A percentile compares a stretch with the other conserved stretches of the same genome.
Conservation (phyloP, 352 stramenopile genomes). For the Pythium vanterpoolii region DNA sequence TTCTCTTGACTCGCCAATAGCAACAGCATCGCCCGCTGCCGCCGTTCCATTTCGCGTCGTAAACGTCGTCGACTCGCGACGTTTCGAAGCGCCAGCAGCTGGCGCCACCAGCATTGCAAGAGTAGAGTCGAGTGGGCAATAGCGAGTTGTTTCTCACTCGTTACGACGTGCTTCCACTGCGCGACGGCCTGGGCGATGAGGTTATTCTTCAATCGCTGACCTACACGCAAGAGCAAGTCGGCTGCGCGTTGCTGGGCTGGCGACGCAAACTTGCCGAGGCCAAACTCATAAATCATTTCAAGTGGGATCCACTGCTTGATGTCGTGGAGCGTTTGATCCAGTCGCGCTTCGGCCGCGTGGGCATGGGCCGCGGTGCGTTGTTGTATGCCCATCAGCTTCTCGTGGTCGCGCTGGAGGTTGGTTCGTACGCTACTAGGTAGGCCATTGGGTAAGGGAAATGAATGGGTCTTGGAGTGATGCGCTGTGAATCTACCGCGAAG, state of each 20-base stretch:
- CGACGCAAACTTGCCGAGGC: slow-evolving; percentile 56
- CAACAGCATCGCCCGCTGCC: slow-evolving; percentile 38
- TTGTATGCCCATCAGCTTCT: slow-evolving; percentile 8
- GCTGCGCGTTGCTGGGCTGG: slow-evolving; percentile 56
- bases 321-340: slow-evolving; percentile 42
- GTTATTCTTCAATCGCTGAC: slow-evolving; percentile 37
- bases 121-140: slow-evolving; percentile 16
- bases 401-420: slow-evolving; percentile 16
- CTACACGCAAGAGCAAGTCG: slow-evolving; percentile 39
- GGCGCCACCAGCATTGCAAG: slow-evolving; percentile 63
- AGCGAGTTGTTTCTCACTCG: slow-evolving; percentile 18
- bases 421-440: slow-evolving; percentile 3
- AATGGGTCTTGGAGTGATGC: not conserved
- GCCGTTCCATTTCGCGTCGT: slow-evolving; percentile 35
- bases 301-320: slow-evolving; percentile 60
- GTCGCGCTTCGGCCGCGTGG: slow-evolving; percentile 27
- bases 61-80: slow-evolving; percentile 27
- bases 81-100: slow-evolving; percentile 31
- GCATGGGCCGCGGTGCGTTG: slow-evolving; percentile 17
- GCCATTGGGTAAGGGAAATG: not conserved
- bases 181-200: slow-evolving; percentile 39
- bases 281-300: slow-evolving; percentile 62
- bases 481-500: not conserved
- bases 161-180: slow-evolving; percentile 39
- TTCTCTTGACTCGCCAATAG: slow-evolving; percentile 45